A percentile compares a stretch with the other conserved stretches of the same genome.
Evolutionary conservation across 371 early-diverging fungal genomes (phyloP).

Genomic region (Parasitella parasitica): DNA sequence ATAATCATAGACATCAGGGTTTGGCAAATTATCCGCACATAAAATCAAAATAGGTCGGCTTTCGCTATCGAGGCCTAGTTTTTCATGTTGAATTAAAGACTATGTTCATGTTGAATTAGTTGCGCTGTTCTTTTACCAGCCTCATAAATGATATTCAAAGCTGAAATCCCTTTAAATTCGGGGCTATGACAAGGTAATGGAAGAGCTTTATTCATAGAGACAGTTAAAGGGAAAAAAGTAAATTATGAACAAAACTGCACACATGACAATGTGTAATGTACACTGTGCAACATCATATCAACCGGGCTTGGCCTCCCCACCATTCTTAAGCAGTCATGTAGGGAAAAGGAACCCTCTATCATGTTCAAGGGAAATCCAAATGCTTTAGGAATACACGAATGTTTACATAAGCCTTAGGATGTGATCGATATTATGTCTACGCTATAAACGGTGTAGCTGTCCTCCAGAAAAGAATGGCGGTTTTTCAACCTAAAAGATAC

Average conservation of each 20-base stretch:
- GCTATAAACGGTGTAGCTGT: no score
- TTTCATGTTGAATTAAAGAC: neutral
- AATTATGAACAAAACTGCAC: neutral
- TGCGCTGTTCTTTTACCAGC: constrained; percentile 35
- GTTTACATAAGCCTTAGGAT: no score
- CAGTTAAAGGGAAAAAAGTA: neutral
- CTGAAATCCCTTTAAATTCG: constrained; percentile 47
- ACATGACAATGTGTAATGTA: neutral
- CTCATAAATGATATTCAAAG: constrained; percentile 49
- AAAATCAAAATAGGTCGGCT: constrained; percentile 80
- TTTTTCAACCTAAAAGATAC: no score
- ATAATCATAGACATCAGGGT: constrained; percentile 74
- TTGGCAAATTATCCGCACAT: constrained; percentile 80
- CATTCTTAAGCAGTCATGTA: no score
- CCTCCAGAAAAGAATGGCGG: no score
- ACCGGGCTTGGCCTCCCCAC: no score
- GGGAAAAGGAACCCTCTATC: no score
- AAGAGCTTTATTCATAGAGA: constrained; percentile 27
- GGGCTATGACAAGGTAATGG: constrained; percentile 36
- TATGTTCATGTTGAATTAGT: neutral
- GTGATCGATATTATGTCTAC: no score
- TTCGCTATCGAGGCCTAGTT: constrained; percentile 83
- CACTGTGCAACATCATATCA: no score
- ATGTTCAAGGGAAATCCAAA: no score
- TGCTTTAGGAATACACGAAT: no score